Evolutionary conservation across 305 asterid genomes (phyloP).

Genomic region (Fraxinus sp.): DNA sequence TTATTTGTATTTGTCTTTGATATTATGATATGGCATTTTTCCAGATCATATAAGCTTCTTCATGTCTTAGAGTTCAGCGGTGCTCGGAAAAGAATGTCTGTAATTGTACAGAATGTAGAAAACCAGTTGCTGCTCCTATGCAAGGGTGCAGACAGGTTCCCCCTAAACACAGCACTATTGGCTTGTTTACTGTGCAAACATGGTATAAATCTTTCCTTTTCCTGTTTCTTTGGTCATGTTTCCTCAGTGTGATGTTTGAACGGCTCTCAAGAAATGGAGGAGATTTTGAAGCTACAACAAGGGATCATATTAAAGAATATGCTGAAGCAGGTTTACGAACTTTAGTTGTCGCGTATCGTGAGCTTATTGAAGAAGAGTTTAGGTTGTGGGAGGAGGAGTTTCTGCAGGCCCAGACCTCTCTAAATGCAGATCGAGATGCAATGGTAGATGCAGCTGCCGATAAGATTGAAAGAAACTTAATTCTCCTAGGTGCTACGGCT

Average conservation of each 20-base stretch:
- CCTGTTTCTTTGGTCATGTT: constrained; percentile 12
- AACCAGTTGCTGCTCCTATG: constrained; percentile 76
- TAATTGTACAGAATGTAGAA: constrained; percentile 62
- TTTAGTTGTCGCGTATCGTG: constrained; percentile 76
- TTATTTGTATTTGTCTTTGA: not conserved
- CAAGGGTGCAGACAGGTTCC: constrained; percentile 94
- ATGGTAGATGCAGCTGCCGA: constrained; percentile 81
- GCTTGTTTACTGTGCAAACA: constrained; percentile 21
- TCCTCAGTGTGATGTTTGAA: constrained; percentile 73
- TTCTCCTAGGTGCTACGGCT: constrained; percentile 94
- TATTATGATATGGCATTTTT: constrained; percentile 21
- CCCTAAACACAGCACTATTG: constrained; percentile 13
- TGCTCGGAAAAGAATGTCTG: constrained; percentile 94
- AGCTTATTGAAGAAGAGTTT: constrained; percentile 67
- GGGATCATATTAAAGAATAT: constrained; percentile 64
- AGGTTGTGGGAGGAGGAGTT: constrained; percentile 76
- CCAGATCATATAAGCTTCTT: constrained; percentile 76
- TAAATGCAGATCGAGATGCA: constrained; percentile 67
- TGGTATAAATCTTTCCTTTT: constrained; percentile 16
- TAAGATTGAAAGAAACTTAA: constrained; percentile 66
- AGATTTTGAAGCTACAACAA: constrained; percentile 49
- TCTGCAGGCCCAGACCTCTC: constrained; percentile 61
- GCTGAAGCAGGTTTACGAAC: constrained; percentile 95
- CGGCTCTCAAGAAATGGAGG: constrained; percentile 58
- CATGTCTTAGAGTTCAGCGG: constrained; percentile 90